phyloP scores from a whole-genome alignment of 176 grass and related monocot species.

The Paspalum notatum region DNA sequence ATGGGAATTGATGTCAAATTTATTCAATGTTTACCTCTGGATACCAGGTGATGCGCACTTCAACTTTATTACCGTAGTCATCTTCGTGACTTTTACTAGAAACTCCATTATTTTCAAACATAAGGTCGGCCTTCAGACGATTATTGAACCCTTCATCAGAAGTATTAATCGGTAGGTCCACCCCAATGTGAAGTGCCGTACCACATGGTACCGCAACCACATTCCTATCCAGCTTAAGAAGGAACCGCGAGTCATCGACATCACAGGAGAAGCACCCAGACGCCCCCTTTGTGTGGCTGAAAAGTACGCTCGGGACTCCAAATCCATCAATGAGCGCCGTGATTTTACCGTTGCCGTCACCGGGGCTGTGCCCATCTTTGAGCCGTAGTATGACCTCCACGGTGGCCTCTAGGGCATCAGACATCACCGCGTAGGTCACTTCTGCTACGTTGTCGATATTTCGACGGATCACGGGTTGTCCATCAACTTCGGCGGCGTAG shows the following conservation, averaged over 20 bases:
- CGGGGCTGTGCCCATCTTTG: neutral
- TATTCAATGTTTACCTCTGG: neutral
- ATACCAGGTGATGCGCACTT: neutral
- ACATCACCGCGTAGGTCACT: neutral
- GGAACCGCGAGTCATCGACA: neutral
- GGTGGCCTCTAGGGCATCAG: neutral
- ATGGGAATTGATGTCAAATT: too few relatives aligned
- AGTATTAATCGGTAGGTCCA: neutral
- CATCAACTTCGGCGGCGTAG: neutral
- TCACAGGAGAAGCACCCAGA: neutral
- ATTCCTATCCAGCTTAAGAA: neutral
- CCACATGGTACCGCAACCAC: neutral
- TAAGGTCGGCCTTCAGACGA: neutral
- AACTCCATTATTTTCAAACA: neutral
- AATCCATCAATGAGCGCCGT: neutral
- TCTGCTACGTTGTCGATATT: neutral
- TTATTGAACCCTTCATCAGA: accelerated
- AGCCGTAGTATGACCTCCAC: neutral
- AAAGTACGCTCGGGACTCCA: neutral
- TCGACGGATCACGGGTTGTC: neutral
- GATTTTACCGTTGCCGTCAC: neutral
- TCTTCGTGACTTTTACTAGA: neutral
- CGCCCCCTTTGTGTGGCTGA: neutral
- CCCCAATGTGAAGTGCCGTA: neutral
- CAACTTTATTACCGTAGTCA: neutral